Base-by-base conservation (phyloP, 345 rosid genomes). In the Trapa incisa region DNA sequence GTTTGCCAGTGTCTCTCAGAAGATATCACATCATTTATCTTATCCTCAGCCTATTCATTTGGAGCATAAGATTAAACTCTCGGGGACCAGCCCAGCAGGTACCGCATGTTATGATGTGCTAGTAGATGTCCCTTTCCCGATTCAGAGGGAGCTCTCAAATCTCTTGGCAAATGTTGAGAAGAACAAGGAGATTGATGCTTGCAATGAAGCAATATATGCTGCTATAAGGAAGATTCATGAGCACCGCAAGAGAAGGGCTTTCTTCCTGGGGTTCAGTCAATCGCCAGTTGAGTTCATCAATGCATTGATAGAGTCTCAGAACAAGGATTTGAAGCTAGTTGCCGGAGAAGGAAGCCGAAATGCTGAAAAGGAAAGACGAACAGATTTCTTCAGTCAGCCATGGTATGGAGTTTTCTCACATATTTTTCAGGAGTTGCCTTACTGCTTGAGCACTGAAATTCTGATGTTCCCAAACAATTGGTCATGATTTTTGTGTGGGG, bases 221-320 rank as follows among this genome's bases (percentile, higher is more conserved):
- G 96, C 99, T 37, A 85, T 91, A 70, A 86, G 90, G 81, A 94
- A 94, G 80, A 87, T 94, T 67, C 96, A 91, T 48, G 99, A 91
- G 75, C 99, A 94, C 74, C 84, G 99, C 13, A 81, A 88, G 75
- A 82, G 99, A 67, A 76, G 97, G 29, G 96, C 97, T 1, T 93
- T 93, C 74, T 93, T 93, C 76, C 92, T 93, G 68, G 98, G 98
- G 61, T 90, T 93, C 75, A 91, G 99, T 77, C 99, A 91, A 66
- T 91, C 96, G 38, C 99, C 99, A 45, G 96, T 87, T 54, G 99
- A 94, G 70, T 94, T 94, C 75, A 86, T 91, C 61, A 87, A 94
- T 71, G 91, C 97, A 57, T 68, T 94, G 79, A 94, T 89, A 42
- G 97, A 91, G 66, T 94, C 99, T 52, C 99, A 94, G 76, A 82